Base-by-base conservation (phyloP, 768 basidiomycete species). In the Lyophyllum decastes region DNA sequence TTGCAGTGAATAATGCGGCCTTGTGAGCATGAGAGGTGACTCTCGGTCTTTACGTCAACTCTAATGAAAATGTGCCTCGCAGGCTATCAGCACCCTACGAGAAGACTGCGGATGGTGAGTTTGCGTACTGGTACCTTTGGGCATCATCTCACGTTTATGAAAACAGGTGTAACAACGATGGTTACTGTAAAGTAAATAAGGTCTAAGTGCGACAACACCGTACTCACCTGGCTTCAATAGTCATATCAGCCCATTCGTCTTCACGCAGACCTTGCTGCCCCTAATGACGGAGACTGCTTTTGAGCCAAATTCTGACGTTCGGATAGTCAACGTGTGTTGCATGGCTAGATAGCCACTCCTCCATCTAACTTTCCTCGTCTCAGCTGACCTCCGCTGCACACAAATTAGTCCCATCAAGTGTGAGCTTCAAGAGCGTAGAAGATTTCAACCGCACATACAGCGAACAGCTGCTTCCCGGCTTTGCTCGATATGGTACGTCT, bases 1-100 rank as follows among this genome's bases (percentile, higher is more conserved):
- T 47, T 14, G 21, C 47, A 85, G 85, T 86, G 24, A 84, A 85
- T 59, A 87, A 87, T 57, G 85, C 82, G 25, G 81, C 69, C 17
- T 55, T 76, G 85, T 85, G 57, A 63, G 78, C 16, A 26, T 12
- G 12, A 19, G 40, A n/a, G n/a, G n/a, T n/a, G n/a, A 21, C 41
- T 25, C 19, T 62, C 6, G 21, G 44, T 50, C 16, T 40, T 41
- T n/a, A 4, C 49, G 45, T 59, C 22, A 40, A 34, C 11, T 16
- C 17, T 52, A 24, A 21, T 56, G 35, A n/a, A 34, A 25, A 26
- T 54, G 2, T 30, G 34, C 30, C 14, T 17, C 11, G 46, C 52
- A 65, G 65, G 43, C 49, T 66, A 8, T 35, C 44, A 24, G 55
- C 35, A 16, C 48, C 62, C 10, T 61, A 55, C 14, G 60, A 63